Evolutionary conservation across 805 yeast genomes (phyloP), one percentile per base, ranked within the genome.

Genomic region (Cyberlindnera mycetangii): DNA sequence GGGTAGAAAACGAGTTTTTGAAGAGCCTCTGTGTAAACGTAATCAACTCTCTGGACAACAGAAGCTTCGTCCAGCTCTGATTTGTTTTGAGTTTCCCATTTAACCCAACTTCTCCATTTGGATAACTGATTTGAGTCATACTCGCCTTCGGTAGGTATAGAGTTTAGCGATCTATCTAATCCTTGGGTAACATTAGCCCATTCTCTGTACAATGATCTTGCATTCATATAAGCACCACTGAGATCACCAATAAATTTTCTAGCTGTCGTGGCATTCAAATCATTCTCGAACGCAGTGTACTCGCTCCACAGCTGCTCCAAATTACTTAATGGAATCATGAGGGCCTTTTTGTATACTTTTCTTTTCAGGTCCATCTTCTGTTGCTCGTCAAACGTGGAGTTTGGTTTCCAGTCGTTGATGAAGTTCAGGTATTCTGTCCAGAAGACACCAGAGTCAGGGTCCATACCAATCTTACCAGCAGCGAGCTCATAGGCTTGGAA

Each of bases 341-440:
- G 71, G 51, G 85, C 79, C 47, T 76, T 76, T 52, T 84, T 78
- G 62, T 83, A 88, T 5, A 85, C 73, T 50, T 80, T 81, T 55
- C 98, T 74, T 37, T 85, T 76, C 56, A 83, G 69, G 56, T 88
- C 96, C 56, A 77, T 74, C 51, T 86, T 83, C 54, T 85, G 90
- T 59, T 85, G 89, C 51, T 79, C 83, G 59, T 92, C 98, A 85
- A 92, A 88, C 35, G 83, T 78, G 28, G 82, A 79, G 15, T 79
- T 73, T 3, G 96, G 90, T 39, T 79, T 80, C 92, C 93, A 86
- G 27, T 76, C 69, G 51, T 80, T 82, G 49, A 89, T 72, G 56
- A 89, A 89, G 9, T 75, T 81, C n/a, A 93, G 60, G 60, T 88
- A 93, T 54, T 86, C 93, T 38, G 74, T 71, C 96, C 97, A 92